Evolutionary conservation across 257 asterid genomes (phyloP), one percentile per base, ranked within the genome.

Genomic region (Echites panduratus): DNA sequence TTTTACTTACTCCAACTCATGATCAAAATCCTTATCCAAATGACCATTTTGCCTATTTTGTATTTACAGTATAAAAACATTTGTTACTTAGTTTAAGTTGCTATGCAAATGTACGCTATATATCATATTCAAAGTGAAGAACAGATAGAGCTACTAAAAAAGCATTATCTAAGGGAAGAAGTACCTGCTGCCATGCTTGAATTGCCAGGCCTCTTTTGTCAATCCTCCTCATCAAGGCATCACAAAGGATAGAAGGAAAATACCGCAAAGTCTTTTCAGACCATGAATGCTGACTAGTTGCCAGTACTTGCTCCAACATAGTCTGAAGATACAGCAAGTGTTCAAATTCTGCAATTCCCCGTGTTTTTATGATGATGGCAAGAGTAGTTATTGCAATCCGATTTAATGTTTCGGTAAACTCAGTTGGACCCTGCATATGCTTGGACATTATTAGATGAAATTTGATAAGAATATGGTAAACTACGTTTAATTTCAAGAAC

Each of bases 251-350:
- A 71, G 96, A 78, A 73, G 99, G 99, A 80, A 94, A 94, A 83
- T 89, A 83, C 73, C 88, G 95, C 76, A 91, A 84, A 75, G 99
- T 91, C 84, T 94, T 91, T 81, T 94, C 99, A 26, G 99, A 94
- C 99, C 99, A 94, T n/a, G 96, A 83, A 84, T 94, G 99, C 77
- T 90, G 98, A 83, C 99, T 94, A 77, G 91, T 84, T 68, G 97
- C 93, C 53, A 92, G 82, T 83, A 94, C 84, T 79, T 91, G 98
- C 74, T 94, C 99, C 89, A 91, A 82, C 97, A 94, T 91, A 41
- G 98, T 86, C 79, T 83, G 99, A 79, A 94, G 92, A 87, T 88
- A 88, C 67, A 88, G 78, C 75, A 94, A 80, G 62, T 94, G 98
- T 79, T 94, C 99, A 77, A 92, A 87, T 84, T 94, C 99, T 49